Percentiles rank a stretch among this genome's conserved stretches.
These are phyloP conservation scores for Aphanomyces euteiches DNA, from an alignment of 352 stramenopile genomes.

Conservation along the genomic window DNA sequence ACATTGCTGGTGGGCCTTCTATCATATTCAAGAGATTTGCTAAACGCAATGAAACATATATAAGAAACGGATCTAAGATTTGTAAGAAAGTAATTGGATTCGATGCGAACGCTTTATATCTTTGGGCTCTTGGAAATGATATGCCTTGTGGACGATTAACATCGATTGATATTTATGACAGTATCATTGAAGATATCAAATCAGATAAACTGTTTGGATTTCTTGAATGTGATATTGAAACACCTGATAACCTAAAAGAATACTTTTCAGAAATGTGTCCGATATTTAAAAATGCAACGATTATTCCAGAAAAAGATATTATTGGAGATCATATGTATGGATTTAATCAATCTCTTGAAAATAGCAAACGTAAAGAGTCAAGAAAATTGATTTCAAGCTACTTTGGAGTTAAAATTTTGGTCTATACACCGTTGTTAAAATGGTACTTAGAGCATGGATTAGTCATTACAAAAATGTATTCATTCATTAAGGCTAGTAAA, in stretches of 20 bases:
- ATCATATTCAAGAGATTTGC: conserved; percentile 40
- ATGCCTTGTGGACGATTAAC: conserved; percentile 39
- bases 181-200: conserved; percentile 38
- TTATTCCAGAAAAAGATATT: conserved; percentile 31
- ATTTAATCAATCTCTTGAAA: conserved; percentile 19
- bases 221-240: conserved; percentile 42
- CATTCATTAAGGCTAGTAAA: conserved; percentile 34
- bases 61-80: conserved; percentile 30
- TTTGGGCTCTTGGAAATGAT: conserved; percentile 35
- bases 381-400: conserved; percentile 31
- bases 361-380: not conserved
- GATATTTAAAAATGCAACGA: conserved; percentile 42
- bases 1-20: conserved; percentile 31
- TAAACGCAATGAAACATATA: conserved; percentile 35
- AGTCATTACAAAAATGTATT: conserved; percentile 35
- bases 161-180: conserved; percentile 32
- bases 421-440: conserved; percentile 40
- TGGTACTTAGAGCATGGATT: conserved; percentile 43
- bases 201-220: conserved; percentile 42
- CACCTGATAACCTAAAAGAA: conserved; percentile 36
- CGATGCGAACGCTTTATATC: conserved; percentile 38
- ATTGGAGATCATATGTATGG: conserved; percentile 41
- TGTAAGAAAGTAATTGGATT: conserved; percentile 36
- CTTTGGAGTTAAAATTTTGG: conserved; percentile 39
- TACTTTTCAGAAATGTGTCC: conserved; percentile 42